Percentiles rank a stretch among this genome's conserved stretches.
phyloP scores from a whole-genome alignment of 129 eudicot genomes.

The Arctium lappa region DNA sequence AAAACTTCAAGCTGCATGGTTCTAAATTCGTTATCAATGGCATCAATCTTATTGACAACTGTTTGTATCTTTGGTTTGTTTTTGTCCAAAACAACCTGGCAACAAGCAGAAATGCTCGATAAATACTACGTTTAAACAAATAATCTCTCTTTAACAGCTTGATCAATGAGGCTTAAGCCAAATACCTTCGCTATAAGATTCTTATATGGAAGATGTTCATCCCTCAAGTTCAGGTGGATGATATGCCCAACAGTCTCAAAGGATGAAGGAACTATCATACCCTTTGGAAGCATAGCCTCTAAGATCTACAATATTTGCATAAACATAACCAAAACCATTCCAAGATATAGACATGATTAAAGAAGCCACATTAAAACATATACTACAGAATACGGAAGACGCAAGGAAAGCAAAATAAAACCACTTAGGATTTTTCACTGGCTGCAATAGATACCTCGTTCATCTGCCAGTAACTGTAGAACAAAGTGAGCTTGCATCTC shows the following conservation, averaged over 20 bases:
- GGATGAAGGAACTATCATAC: slow-evolving; percentile 74
- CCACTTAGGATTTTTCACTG: background rate
- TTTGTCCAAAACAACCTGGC: slow-evolving; percentile 85
- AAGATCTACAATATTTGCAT: slow-evolving; percentile 52
- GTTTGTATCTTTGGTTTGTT: slow-evolving; percentile 93
- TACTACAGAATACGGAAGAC: background rate
- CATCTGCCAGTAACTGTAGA: slow-evolving; percentile 81
- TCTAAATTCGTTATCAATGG: slow-evolving; percentile 77
- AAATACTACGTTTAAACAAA: background rate
- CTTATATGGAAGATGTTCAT: slow-evolving; percentile 79
- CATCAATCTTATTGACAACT: slow-evolving; percentile 82
- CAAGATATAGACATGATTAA: background rate
- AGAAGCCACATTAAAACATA: background rate
- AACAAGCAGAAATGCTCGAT: background rate
- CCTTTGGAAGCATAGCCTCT: slow-evolving; percentile 76
- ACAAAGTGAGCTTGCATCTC: slow-evolving; percentile 80
- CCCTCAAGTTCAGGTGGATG: slow-evolving; percentile 78
- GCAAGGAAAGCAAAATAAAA: background rate
- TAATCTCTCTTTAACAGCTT: background rate
- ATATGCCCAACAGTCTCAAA: slow-evolving; percentile 94
- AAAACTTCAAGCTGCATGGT: slow-evolving; percentile 96
- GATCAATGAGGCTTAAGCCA: background rate
- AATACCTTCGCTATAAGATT: slow-evolving; percentile 77
- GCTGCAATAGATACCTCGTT: slow-evolving; percentile 58
- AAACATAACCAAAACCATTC: background rate